phyloP scores from a whole-genome alignment of 2,329 filamentous ascomycete genomes.

The Epichloe hybrida region DNA sequence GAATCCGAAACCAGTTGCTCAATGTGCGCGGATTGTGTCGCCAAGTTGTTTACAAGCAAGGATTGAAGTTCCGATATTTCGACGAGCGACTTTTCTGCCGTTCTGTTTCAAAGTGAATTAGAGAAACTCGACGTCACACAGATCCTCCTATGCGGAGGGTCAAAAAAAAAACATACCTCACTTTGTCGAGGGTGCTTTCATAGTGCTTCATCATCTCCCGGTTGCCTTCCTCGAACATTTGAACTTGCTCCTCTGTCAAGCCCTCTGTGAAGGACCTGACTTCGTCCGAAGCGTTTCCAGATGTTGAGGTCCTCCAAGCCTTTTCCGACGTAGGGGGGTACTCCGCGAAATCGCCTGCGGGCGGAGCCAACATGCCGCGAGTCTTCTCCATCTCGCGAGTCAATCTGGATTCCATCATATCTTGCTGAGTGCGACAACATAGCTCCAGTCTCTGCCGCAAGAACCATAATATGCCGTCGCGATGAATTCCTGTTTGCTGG shows the following conservation, averaged over 20 bases:
- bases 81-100: slow-evolving; percentile 75
- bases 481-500: slow-evolving; percentile 52
- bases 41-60: slow-evolving; percentile 72
- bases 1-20: slow-evolving; percentile 80
- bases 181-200: slow-evolving; percentile 86
- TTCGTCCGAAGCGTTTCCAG: slow-evolving; percentile 8
- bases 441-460: slow-evolving; percentile 62
- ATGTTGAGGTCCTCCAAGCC: not conserved
- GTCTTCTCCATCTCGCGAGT: slow-evolving; percentile 79
- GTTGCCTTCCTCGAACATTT: slow-evolving; percentile 89
- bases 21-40: slow-evolving; percentile 77
- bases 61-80: slow-evolving; percentile 91
- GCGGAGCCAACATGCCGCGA: slow-evolving; percentile 53
- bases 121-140: not conserved
- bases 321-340: slow-evolving; percentile 14
- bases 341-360: slow-evolving; percentile 20
- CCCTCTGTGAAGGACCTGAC: slow-evolving; percentile 27
- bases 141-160: not conserved
- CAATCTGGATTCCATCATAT: slow-evolving; percentile 86
- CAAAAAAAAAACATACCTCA: slow-evolving; percentile 51
- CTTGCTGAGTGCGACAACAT: slow-evolving; percentile 65
- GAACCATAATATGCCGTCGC: slow-evolving; percentile 76
- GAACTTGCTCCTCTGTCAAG: slow-evolving; percentile 71
- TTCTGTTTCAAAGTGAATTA: slow-evolving; percentile 32
- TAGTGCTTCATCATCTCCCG: slow-evolving; percentile 87